Conservation (phyloP, 1,284 basidiomycete species). For the Omphalotus olearius region DNA sequence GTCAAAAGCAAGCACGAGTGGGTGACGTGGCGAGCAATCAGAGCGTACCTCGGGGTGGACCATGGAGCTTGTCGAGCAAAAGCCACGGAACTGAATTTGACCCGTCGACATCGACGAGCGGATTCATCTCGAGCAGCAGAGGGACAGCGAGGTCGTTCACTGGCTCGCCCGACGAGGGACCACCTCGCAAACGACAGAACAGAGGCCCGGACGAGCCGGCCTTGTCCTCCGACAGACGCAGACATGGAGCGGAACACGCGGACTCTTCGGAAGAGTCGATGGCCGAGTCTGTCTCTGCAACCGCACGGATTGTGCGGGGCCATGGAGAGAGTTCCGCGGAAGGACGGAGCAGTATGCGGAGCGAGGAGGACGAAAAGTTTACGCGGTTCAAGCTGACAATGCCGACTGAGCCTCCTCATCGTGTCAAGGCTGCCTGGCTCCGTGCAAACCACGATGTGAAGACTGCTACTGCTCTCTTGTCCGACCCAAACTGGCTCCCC, state of each 20-base stretch:
- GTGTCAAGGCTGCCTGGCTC: conserved; percentile 60
- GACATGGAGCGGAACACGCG: conserved; percentile 28
- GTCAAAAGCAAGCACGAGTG: conserved; percentile 26
- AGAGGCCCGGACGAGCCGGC: conserved; percentile 39
- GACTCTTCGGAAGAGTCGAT: conserved; percentile 23
- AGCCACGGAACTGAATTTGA: conserved; percentile 46
- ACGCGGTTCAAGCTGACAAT: conserved; percentile 59
- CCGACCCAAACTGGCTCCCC: conserved; percentile 53
- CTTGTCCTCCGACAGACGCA: conserved; percentile 52
- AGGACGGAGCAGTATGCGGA: conserved; percentile 19
- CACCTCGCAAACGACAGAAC: conserved; percentile 66
- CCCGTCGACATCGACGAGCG: conserved; percentile 56
- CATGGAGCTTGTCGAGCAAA: conserved; percentile 33
- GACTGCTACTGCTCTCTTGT: conserved; percentile 52
- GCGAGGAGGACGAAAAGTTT: conserved; percentile 40
- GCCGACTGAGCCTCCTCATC: conserved; percentile 40
- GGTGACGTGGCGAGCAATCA: conserved; percentile 43
- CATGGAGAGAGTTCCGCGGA: conserved; percentile 30
- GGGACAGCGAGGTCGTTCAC: conserved; percentile 25
- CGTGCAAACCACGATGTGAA: conserved; percentile 54
- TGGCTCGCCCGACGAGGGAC: conserved; percentile 37
- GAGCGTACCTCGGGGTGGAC: conserved; percentile 30
- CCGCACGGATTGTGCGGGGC: conserved; percentile 51
- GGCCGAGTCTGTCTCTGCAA: conserved; percentile 30
- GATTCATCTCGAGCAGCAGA: conserved; percentile 45